A percentile compares a stretch with the other conserved stretches of the same genome.
Evolutionary conservation across 345 rosid species (phyloP).

Genomic region (Arabis hirsuta): DNA sequence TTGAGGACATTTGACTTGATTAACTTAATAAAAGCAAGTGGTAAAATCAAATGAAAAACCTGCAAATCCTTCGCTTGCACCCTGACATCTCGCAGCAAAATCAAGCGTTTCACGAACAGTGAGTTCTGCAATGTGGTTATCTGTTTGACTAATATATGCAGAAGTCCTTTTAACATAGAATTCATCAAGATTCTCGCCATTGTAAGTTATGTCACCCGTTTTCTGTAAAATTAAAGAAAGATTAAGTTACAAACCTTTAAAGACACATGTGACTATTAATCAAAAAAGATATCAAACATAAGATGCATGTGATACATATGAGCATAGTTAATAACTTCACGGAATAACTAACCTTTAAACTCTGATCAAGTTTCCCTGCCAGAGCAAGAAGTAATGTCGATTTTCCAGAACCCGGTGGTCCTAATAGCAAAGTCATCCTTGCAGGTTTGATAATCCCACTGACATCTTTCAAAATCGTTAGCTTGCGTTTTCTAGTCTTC

Average conservation of each 20-base stretch:
- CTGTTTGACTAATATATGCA: conserved; percentile 93
- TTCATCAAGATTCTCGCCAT: conserved; percentile 66
- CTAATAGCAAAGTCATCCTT: conserved; percentile 94
- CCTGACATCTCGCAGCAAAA: conserved; percentile 94
- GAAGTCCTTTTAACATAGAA: conserved; percentile 82
- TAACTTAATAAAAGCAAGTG: not conserved
- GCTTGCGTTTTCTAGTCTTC: conserved; percentile 50
- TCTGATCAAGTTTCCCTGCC: conserved; percentile 71
- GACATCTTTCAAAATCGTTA: conserved; percentile 63
- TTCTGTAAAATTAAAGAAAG: conserved; percentile 44
- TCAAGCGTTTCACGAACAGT: conserved; percentile 96
- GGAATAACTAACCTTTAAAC: conserved; percentile 58
- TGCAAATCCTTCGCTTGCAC: conserved; percentile 82
- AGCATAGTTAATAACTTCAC: conserved; percentile 35
- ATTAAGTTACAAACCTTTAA: not conserved
- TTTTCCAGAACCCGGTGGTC: conserved; percentile 96
- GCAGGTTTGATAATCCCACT: conserved; percentile 75
- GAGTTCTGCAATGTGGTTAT: conserved; percentile 83
- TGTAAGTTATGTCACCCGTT: conserved; percentile 77
- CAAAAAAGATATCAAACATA: conserved; percentile 20
- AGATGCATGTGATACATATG: conserved; percentile 34
- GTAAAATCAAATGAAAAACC: conserved; percentile 46
- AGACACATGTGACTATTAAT: conserved; percentile 27
- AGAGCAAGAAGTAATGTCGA: conserved; percentile 83
- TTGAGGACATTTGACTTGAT: not conserved